Conservation (phyloP, 192 early-diverging fungal species). For the Chytriomyces confervae region DNA sequence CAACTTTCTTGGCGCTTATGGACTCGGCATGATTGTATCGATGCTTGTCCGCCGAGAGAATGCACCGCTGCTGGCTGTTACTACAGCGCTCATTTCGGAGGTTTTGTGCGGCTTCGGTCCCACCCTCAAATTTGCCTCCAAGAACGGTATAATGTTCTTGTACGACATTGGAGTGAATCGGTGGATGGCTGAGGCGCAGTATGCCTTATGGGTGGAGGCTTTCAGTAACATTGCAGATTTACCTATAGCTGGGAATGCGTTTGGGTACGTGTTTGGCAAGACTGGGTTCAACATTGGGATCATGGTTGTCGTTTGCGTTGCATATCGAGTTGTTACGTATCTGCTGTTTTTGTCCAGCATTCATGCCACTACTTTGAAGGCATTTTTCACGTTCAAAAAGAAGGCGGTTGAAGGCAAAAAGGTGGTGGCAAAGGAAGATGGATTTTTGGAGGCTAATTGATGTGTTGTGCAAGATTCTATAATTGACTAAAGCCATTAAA, state of each 20-base stretch:
- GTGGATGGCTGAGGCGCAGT: constrained; percentile 19
- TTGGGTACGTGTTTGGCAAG: background rate
- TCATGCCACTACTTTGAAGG: background rate
- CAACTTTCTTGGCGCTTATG: constrained; percentile 46
- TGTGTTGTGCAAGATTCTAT: too few species aligned
- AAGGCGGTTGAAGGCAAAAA: too few species aligned
- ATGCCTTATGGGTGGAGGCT: background rate
- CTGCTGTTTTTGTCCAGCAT: background rate
- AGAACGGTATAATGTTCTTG: constrained; percentile 36
- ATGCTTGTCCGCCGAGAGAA: constrained; percentile 29
- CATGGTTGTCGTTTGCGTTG: background rate
- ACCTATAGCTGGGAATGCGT: background rate
- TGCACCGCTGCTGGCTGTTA: constrained; percentile 4
- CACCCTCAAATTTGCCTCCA: constrained; percentile 30
- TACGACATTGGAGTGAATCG: constrained; percentile 20
- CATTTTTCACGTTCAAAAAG: background rate
- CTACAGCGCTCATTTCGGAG: constrained; percentile 32
- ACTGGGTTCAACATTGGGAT: background rate
- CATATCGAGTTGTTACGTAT: background rate
- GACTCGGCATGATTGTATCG: constrained; percentile 38
- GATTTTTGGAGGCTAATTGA: too few species aligned
- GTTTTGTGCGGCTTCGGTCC: constrained; percentile 47
- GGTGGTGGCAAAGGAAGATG: too few species aligned
- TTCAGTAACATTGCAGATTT: background rate
- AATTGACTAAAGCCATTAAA: too few species aligned